Conservation (phyloP, 495 filamentous ascomycete species). For the Antarctomyces pellizariae region DNA sequence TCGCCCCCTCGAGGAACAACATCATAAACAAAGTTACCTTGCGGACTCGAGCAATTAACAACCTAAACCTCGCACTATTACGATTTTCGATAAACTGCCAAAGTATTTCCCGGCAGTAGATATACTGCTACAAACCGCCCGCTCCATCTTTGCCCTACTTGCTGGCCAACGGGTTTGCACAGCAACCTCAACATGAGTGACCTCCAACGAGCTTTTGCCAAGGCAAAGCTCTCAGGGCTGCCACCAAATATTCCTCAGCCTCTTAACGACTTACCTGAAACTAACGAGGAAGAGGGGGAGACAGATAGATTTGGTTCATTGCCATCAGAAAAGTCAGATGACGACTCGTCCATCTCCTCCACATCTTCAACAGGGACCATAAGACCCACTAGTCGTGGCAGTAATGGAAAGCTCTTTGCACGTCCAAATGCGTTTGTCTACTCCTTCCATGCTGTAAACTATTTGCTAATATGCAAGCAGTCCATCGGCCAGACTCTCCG, state of each 20-base stretch:
- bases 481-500: slow-evolving; percentile 1
- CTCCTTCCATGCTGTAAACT: slow-evolving; percentile 4
- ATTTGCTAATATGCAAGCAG: background rate
- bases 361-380: slow-evolving; percentile 77
- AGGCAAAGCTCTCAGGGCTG: slow-evolving; percentile 44
- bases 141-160: slow-evolving; percentile 1
- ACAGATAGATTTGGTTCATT: slow-evolving; percentile 15
- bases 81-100: too few species aligned
- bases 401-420: slow-evolving; percentile 48
- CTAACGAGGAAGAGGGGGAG: slow-evolving; percentile 18
- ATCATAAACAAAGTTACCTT: too few species aligned
- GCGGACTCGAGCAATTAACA: too few species aligned
- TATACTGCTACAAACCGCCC: too few species aligned
- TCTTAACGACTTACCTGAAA: slow-evolving; percentile 26
- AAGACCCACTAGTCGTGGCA: slow-evolving; percentile 50
- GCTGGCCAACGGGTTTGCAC: background rate
- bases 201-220: slow-evolving; percentile 64
- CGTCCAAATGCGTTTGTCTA: slow-evolving; percentile 33
- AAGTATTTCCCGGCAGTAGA: too few species aligned
- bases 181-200: slow-evolving; percentile 44
- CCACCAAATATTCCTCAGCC: slow-evolving; percentile 28
- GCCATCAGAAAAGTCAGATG: slow-evolving; percentile 24
- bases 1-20: too few species aligned
- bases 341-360: slow-evolving; percentile 53
- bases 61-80: too few species aligned